phyloP scores from a whole-genome alignment of 345 rosid genomes.

The Aegle marmelos region DNA sequence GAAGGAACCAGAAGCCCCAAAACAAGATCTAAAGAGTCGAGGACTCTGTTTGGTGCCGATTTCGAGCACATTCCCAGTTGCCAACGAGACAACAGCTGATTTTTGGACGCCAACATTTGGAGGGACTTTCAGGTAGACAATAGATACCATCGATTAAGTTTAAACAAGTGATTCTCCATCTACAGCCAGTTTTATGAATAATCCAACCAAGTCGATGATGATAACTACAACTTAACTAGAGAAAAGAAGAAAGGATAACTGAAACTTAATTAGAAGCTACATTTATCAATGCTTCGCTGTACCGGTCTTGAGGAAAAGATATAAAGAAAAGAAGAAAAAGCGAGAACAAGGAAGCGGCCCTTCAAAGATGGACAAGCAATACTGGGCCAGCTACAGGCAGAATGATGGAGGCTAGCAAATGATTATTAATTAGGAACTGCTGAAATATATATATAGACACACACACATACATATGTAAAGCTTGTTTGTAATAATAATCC shows the following conservation, averaged over 20 bases:
- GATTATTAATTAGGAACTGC: conserved; percentile 32
- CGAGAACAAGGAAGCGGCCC: conserved; percentile 19
- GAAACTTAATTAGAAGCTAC: conserved; percentile 23
- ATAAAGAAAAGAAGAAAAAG: conserved; percentile 27
- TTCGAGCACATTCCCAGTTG: conserved; percentile 64
- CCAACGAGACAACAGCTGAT: conserved; percentile 58
- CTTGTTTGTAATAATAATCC: conserved; percentile 3
- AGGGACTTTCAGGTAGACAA: conserved; percentile 47
- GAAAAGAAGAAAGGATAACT: conserved; percentile 8
- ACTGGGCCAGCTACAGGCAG: conserved; percentile 42
- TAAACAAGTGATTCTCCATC: background rate
- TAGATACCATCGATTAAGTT: background rate
- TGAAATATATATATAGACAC: background rate
- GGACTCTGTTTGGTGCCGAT: conserved; percentile 85
- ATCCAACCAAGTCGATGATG: conserved; percentile 3
- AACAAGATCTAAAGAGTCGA: conserved; percentile 64
- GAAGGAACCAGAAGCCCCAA: conserved; percentile 38
- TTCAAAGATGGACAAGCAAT: conserved; percentile 28
- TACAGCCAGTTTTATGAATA: background rate
- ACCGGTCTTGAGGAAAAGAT: conserved; percentile 33
- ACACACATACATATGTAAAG: background rate
- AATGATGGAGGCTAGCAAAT: conserved; percentile 43
- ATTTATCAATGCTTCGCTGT: conserved; percentile 33
- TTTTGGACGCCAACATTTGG: conserved; percentile 85
- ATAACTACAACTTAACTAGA: conserved; percentile 15